Evolutionary conservation across 495 filamentous ascomycete species (phyloP).

Genomic region (Tuber borchii): DNA sequence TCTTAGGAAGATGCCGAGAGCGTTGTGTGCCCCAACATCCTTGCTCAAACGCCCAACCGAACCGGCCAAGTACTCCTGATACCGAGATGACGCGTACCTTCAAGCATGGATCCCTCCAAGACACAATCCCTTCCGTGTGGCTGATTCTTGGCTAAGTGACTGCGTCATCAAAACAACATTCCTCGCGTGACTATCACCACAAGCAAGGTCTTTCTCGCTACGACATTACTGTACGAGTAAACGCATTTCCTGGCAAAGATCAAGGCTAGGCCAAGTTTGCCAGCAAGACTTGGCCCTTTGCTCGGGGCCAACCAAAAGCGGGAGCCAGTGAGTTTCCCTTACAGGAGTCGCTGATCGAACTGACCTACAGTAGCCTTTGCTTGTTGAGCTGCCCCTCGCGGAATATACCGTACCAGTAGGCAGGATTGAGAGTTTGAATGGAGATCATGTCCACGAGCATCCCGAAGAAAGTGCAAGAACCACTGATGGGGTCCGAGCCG

Average conservation of each 20-base stretch:
- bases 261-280: neutral
- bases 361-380: neutral
- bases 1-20: neutral
- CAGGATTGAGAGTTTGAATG: neutral
- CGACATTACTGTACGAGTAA: neutral
- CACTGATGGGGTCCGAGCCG: neutral
- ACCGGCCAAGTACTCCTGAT: neutral
- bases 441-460: neutral
- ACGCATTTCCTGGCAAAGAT: neutral
- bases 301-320: neutral
- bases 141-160: neutral
- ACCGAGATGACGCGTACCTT: neutral
- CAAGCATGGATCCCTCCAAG: neutral
- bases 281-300: neutral
- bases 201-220: neutral
- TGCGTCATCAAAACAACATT: neutral
- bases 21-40: neutral
- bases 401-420: no score
- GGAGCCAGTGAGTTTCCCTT: neutral
- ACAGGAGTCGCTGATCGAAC: neutral
- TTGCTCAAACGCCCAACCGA: neutral
- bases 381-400: neutral
- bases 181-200: neutral
- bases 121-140: neutral
- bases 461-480: neutral